Percentiles rank a stretch among this genome's conserved stretches.
These are phyloP conservation scores for Sporothrix sp. DNA, from an alignment of 2,329 filamentous ascomycete genomes.

Conservation along the genomic window DNA sequence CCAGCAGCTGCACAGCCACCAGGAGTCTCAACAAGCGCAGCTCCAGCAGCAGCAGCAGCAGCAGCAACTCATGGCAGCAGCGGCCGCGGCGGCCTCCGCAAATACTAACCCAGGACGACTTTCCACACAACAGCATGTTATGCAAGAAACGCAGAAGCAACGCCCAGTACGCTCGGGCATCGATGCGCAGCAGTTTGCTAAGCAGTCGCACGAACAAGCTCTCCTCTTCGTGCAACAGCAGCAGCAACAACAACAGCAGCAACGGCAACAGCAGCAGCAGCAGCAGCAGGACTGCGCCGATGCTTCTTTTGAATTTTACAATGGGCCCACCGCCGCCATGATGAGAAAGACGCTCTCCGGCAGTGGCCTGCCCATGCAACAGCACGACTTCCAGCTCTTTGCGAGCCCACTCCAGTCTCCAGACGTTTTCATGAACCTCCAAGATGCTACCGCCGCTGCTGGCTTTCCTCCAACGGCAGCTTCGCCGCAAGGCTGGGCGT, in stretches of 20 bases:
- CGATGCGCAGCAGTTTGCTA: constrained; percentile 31
- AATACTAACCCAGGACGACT: constrained; percentile 47
- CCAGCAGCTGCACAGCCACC: constrained; percentile 17
- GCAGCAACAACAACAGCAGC: constrained; percentile 12
- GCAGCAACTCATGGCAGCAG: constrained; percentile 10
- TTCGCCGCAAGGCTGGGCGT: constrained; percentile 37
- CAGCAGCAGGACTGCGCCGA: constrained; percentile 25
- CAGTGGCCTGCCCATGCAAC: constrained; percentile 20
- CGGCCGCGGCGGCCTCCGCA: constrained; percentile 19
- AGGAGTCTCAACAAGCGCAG: constrained; percentile 25
- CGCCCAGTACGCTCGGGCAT: constrained; percentile 66
- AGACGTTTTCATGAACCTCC: constrained; percentile 40
- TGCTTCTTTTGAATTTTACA: constrained; percentile 39
- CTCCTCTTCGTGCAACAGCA: constrained; percentile 39
- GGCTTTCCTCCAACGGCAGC: constrained; percentile 23
- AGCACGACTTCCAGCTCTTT: constrained; percentile 43
- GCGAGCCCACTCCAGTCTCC: constrained; percentile 34
- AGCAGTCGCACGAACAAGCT: constrained; percentile 36
- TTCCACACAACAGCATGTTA: constrained; percentile 58
- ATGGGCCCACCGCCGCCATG: constrained; percentile 33
- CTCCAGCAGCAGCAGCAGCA: constrained; percentile 10
- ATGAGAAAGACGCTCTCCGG: constrained; percentile 33
- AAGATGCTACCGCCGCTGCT: constrained; percentile 24
- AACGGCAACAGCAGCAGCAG: constrained; percentile 15
- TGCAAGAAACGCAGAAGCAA: constrained; percentile 88